Evolutionary conservation across 1,139 yeast genomes (phyloP), one percentile per base, ranked within the genome.

Genomic region (Yamadazyma friedrichii): DNA sequence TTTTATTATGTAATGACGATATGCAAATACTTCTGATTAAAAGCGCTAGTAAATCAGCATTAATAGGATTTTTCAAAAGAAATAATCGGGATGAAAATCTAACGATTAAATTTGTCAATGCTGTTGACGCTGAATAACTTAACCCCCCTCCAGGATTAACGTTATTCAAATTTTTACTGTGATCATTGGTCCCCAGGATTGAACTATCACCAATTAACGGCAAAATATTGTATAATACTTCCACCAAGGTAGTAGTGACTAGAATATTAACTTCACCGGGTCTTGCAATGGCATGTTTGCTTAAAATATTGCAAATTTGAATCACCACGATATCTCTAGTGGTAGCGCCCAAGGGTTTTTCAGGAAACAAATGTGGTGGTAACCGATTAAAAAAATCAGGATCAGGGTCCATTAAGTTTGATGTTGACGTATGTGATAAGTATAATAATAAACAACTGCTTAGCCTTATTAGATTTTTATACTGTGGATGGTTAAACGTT

Each of bases 301-400:
- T 42, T 28, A 60, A 40, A 1, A 47, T 47, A 26, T 43, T 64
- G 40, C 81, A 73, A 5, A 80, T 55, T 38, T 82, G 85, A 9
- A 74, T 65, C 0, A 83, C 67, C 5, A 80, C 41, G 46, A 82
- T 82, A 58, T 85, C 94, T 47, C 93, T 61, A 37, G 88, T 80
- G 9, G 68, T 51, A 70, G 62, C 62, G 5, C 35, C 35, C 6
- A 6, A 9, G 4, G 27, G 27, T 9, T 12, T 27, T n/a, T 33
- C 35, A 15, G 13, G 6, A 22, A 33, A 9, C 11, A 33, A 20
- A n/a, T 15, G 13, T 22, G 35, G 26, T 3, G 88, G 88, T 16
- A 82, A 56, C 26, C 65, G 55, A 15, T 70, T 69, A 59, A 72
- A 65, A 52, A 70, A 56, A 41, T 63, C 47, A 38, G 64, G 48